These are phyloP conservation scores for Mimosa bimucronata DNA, from an alignment of 306 rosid genomes.

Conservation along the genomic window DNA sequence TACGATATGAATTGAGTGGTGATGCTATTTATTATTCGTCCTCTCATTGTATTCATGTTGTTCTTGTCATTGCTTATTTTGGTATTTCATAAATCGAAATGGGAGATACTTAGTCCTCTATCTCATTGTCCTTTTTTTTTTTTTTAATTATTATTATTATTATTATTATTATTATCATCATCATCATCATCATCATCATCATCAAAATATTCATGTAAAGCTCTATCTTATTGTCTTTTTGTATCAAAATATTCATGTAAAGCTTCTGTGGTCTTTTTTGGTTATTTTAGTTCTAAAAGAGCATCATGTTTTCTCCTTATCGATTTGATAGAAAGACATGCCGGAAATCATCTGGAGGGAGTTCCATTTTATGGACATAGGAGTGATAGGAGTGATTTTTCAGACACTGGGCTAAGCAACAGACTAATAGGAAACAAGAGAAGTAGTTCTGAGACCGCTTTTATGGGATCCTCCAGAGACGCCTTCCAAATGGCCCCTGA, in stretches of 20 bases:
- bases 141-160: too few species aligned
- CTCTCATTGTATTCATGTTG: conserved; percentile 20
- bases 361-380: conserved; percentile 88
- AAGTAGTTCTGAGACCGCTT: conserved; percentile 75
- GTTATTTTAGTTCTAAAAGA: conserved; percentile 30
- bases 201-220: too few species aligned
- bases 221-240: not conserved
- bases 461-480: conserved; percentile 78
- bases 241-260: conserved; percentile 19
- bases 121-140: not conserved
- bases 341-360: conserved; percentile 84
- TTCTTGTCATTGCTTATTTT: not conserved
- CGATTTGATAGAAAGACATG: conserved; percentile 66
- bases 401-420: conserved; percentile 69
- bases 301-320: conserved; percentile 49
- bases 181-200: too few species aligned
- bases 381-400: conserved; percentile 79
- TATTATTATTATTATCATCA: too few species aligned
- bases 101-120: not conserved
- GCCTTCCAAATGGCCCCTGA: conserved; percentile 69
- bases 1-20: conserved; percentile 37
- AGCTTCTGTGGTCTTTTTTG: conserved; percentile 3
- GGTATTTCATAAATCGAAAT: conserved; percentile 9
- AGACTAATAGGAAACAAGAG: conserved; percentile 78
- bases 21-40: conserved; percentile 13